Evolutionary conservation across 2,329 filamentous ascomycete species (phyloP).

Genomic region (Beauveria varroae): DNA sequence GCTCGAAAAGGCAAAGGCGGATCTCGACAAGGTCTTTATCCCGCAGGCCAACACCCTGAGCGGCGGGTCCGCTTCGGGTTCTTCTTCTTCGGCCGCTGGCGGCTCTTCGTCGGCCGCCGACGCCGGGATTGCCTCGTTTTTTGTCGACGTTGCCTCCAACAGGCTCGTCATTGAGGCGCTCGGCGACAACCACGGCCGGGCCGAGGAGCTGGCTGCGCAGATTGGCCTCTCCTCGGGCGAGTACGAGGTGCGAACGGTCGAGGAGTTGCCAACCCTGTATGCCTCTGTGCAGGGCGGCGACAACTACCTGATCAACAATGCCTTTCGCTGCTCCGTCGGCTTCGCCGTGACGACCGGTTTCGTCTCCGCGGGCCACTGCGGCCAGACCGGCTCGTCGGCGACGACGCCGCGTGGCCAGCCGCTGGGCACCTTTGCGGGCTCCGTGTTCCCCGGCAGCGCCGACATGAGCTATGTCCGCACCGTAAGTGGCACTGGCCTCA

Average conservation of each 20-base stretch:
- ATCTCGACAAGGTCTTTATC: conserved; percentile 34
- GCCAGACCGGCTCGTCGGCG: conserved; percentile 22
- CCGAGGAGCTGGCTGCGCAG: conserved; percentile 27
- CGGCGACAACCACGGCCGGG: conserved; percentile 25
- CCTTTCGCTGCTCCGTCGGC: conserved; percentile 30
- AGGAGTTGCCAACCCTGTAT: conserved; percentile 26
- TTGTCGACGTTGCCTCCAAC: conserved; percentile 31
- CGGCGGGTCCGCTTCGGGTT: conserved; percentile 15
- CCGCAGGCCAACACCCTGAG: conserved; percentile 16
- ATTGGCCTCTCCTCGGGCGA: conserved; percentile 29
- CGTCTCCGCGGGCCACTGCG: conserved; percentile 33
- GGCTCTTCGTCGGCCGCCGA: conserved; percentile 4
- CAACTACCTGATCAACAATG: conserved; percentile 28
- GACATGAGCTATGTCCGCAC: conserved; percentile 31
- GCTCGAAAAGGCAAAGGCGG: conserved; percentile 33
- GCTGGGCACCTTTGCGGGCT: conserved; percentile 29
- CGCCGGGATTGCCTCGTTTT: conserved; percentile 29
- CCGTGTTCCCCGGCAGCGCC: conserved; percentile 31
- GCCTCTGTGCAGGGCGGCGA: conserved; percentile 29
- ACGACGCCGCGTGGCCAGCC: conserved; percentile 24
- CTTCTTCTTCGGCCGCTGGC: no score
- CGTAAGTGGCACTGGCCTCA: conserved; percentile 26
- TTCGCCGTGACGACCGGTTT: conserved; percentile 33
- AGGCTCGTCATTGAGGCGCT: conserved; percentile 33
- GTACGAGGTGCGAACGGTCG: conserved; percentile 29